phyloP scores from a whole-genome alignment of 257 asterid genomes.

The Haberlea rhodopensis region DNA sequence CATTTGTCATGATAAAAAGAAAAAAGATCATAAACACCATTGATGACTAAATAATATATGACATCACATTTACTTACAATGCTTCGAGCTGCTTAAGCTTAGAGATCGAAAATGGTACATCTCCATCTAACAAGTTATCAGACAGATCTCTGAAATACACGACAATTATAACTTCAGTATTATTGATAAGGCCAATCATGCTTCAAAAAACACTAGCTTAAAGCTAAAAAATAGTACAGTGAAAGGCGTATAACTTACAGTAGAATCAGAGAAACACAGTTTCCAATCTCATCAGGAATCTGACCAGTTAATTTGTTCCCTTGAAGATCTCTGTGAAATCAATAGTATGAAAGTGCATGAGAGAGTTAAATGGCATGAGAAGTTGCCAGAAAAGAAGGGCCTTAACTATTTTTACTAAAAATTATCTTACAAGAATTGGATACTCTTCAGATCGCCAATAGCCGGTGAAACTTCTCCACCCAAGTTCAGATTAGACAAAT shows the following conservation, averaged over 20 bases:
- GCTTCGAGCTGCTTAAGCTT: slow-evolving; percentile 91
- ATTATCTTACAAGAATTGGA: slow-evolving; percentile 69
- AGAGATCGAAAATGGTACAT: slow-evolving; percentile 81
- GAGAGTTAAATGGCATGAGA: not conserved
- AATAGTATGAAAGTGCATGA: not conserved
- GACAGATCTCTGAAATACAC: slow-evolving; percentile 70
- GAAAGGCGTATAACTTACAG: slow-evolving; percentile 41
- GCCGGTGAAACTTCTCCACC: slow-evolving; percentile 94
- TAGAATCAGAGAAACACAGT: slow-evolving; percentile 55
- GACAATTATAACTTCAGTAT: not conserved
- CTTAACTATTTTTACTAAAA: not conserved
- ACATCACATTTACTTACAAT: slow-evolving; percentile 51
- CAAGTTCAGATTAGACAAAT: slow-evolving; percentile 79
- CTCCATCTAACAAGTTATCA: slow-evolving; percentile 75
- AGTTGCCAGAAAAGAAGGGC: not conserved
- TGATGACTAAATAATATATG: not conserved
- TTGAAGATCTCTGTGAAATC: slow-evolving; percentile 66
- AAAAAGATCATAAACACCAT: too few relatives aligned
- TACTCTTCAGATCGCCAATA: slow-evolving; percentile 67
- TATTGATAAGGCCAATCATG: not conserved
- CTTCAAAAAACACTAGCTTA: not conserved
- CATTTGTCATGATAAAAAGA: not conserved
- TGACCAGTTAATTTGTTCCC: slow-evolving; percentile 90
- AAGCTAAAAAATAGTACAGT: not conserved
- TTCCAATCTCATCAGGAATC: slow-evolving; percentile 91